Base-by-base conservation (phyloP, 2,329 filamentous ascomycete genomes). In the Metarhizium anisopliae region DNA sequence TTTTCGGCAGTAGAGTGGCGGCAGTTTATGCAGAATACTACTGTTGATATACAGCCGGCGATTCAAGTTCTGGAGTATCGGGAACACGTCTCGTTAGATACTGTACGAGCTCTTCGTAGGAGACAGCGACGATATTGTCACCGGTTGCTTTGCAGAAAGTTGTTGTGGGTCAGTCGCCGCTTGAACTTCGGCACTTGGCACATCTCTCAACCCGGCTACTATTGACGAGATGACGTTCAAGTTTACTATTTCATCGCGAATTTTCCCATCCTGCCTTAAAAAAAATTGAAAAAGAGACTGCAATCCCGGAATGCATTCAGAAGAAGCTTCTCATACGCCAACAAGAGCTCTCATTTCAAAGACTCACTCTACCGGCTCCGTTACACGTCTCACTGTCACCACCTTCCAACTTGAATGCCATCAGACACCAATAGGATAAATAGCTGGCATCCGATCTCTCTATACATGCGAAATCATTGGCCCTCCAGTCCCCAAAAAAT, bases 121-220 rank as follows among this genome's bases (percentile, higher is more conserved):
- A 35, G 32, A 35, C 32, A 8, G 32, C 32, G 10, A 2, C 32
- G 32, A 35, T 7, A 11, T 2, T 35, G 25, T 25, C 25, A 25
- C 25, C 25, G 25, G 25, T 25, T 25, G 25, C 25, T 25, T 25
- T 25, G 25, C 7, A 14, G 8, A 50, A 25, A 14, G 6, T 40
- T 18, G 38, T 8, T 54, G 43, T 45, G 45, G 36, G 25, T 25
- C 36, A n/a, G 5, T 32, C 10, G 47, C 36, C 59, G 61, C 58
- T 47, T 58, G 52, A 61, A 59, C 29, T 18, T 57, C 59, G 61
- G 59, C 2, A 25, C n/a, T 6, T 4, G 11, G n/a, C 42, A 25
- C n/a, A 45, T 20, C 11, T 8, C 35, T 13, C 38, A 40, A 4
- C 38, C 5, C 4, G 13, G 14, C 1, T 36, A 40, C 7, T 5